A percentile compares a stretch with the other conserved stretches of the same genome.
Conservation (phyloP, 306 rosid species). For the Medicago truncatula region MtrunA17r5.0-ANR NC_053045.1:31842001-31842500, state of each 20-base stretch:
- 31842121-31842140: neutral
- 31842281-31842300: neutral
- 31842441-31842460: conserved; percentile 53
- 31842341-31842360: neutral
- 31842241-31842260: neutral
- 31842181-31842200: neutral
- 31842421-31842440: conserved; percentile 12
- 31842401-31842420: conserved; percentile 51
- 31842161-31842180: neutral
- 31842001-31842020: neutral
- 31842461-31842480: conserved; percentile 57
- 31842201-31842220: no score
- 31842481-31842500: conserved; percentile 58
- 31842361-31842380: conserved; percentile 69
- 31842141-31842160: neutral
- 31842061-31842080: neutral
- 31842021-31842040: neutral
- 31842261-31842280: neutral
- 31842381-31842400: conserved; percentile 46
- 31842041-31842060: neutral
- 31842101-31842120: no score
- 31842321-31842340: neutral
- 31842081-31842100: no score
- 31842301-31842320: neutral
- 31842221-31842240: neutral